phyloP scores from a whole-genome alignment of 2,329 filamentous ascomycete genomes.

The Alternaria alternata region DNA sequence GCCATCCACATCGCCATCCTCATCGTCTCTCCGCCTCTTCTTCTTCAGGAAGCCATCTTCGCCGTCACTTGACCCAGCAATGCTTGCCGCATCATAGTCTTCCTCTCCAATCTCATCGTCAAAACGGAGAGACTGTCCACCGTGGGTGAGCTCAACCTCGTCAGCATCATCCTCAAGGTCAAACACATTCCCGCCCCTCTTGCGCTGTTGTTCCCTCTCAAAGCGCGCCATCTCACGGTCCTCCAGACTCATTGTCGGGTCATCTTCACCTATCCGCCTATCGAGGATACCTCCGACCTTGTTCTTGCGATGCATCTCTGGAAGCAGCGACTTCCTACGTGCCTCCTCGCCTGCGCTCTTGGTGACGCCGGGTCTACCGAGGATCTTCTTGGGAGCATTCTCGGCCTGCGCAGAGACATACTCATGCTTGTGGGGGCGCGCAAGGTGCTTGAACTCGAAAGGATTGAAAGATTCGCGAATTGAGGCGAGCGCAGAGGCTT shows the following conservation, averaged over 20 bases:
- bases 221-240: slow-evolving; percentile 92
- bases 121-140: slow-evolving; percentile 76
- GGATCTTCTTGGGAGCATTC: slow-evolving; percentile 61
- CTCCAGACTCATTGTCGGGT: slow-evolving; percentile 91
- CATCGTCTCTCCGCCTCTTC: slow-evolving; percentile 58
- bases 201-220: slow-evolving; percentile 82
- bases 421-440: slow-evolving; percentile 82
- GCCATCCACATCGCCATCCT: slow-evolving; percentile 53
- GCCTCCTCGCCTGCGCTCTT: slow-evolving; percentile 88
- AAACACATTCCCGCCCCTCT: slow-evolving; percentile 82
- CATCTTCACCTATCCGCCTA: slow-evolving; percentile 93
- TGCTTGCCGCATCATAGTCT: slow-evolving; percentile 81
- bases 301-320: slow-evolving; percentile 87
- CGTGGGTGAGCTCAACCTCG: slow-evolving; percentile 79
- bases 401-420: slow-evolving; percentile 72
- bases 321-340: slow-evolving; percentile 82
- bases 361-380: slow-evolving; percentile 81
- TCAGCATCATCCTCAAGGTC: slow-evolving; percentile 85
- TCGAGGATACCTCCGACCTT: slow-evolving; percentile 94
- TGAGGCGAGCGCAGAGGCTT: slow-evolving; percentile 77
- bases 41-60: slow-evolving; percentile 50
- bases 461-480: slow-evolving; percentile 98
- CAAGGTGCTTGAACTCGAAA: slow-evolving; percentile 87
- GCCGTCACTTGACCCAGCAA: slow-evolving; percentile 60
- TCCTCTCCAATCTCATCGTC: slow-evolving; percentile 64